Evolutionary conservation across 257 asterid species (phyloP), one percentile per base, ranked within the genome.

Genomic region (Solanum pimpinellifolium): DNA sequence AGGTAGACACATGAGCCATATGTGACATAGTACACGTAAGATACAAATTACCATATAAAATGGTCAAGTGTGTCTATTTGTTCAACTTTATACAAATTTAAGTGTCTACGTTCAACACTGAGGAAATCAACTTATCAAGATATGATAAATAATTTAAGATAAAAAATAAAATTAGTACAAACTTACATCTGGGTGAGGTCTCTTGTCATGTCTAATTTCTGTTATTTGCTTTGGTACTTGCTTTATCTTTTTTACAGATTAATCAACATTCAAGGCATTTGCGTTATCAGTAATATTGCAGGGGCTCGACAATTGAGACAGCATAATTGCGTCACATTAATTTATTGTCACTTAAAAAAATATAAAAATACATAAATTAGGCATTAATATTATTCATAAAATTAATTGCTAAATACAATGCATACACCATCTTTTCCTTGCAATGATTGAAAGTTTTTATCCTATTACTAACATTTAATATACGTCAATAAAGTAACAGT

Each of bases 221-320:
- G 87, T 78, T 75, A 82, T 82, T 60, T 74, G 85, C 91, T 87
- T 89, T 62, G 91, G 91, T 85, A 89, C 91, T 89, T 87, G 90
- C 62, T 82, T 46, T 78, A 20, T 42, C 27, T 42, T 4, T 76
- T 44, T 44, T 77, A 42, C 65, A 78, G 41, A 78, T 78, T 78
- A 46, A 27, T 78, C 20, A 20, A 20, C 66, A 59, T 59, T 59
- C 25, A 78, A 78, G 83, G 37, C 37, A 77, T 21, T 73, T 73
- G 49, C 16, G 47, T 76, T 42, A 76, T 41, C 84, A 80, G 44
- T 80, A 80, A 27, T 80, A 80, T 47, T 80, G 70, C 85, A 81
- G 85, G 69, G 85, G 69, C 68, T 81, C 69, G 60, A 1, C 60
- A 76, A 76, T 76, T 76, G 60, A 76, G 83, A 41, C 5, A 6